phyloP scores from a whole-genome alignment of 768 basidiomycete species.

The Agrocybe pediades region DNA sequence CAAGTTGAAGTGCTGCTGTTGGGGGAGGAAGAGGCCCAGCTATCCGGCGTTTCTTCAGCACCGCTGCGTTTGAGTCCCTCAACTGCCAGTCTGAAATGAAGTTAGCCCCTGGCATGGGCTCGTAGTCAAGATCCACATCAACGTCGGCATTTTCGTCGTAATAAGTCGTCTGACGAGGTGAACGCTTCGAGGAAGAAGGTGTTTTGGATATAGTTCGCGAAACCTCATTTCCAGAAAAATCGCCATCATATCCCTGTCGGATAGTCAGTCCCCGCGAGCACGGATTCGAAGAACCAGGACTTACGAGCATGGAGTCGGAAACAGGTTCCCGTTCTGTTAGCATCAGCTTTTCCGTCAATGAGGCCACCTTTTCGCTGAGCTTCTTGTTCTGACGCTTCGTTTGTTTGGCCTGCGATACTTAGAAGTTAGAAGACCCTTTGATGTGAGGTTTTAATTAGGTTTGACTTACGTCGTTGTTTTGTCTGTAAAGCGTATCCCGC shows the following conservation, averaged over 20 bases:
- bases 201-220: conserved; percentile 18
- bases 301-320: conserved; percentile 12
- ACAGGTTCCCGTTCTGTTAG: conserved; percentile 17
- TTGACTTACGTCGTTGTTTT: conserved; percentile 27
- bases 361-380: conserved; percentile 19
- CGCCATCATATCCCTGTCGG: conserved; percentile 26
- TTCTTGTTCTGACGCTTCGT: conserved; percentile 25
- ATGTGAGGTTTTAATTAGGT: background rate
- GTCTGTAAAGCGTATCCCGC: conserved; percentile 31
- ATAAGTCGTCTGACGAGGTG: conserved; percentile 3
- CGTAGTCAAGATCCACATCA: conserved; percentile 29
- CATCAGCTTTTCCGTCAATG: conserved; percentile 16
- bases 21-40: conserved; percentile 17
- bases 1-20: conserved; percentile 37
- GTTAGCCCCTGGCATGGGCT: conserved; percentile 40
- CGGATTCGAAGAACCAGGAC: background rate
- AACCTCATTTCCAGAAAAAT: conserved; percentile 22
- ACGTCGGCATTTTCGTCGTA: conserved; percentile 18
- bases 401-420: conserved; percentile 19
- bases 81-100: conserved; percentile 41
- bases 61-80: conserved; percentile 10
- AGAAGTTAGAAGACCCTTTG: conserved; percentile 1
- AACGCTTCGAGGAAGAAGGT: conserved; percentile 5
- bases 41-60: conserved; percentile 24
- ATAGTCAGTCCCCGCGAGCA: background rate